These are phyloP conservation scores for Suillus bovinus DNA, from an alignment of 768 basidiomycete genomes.

Conservation along the genomic window DNA sequence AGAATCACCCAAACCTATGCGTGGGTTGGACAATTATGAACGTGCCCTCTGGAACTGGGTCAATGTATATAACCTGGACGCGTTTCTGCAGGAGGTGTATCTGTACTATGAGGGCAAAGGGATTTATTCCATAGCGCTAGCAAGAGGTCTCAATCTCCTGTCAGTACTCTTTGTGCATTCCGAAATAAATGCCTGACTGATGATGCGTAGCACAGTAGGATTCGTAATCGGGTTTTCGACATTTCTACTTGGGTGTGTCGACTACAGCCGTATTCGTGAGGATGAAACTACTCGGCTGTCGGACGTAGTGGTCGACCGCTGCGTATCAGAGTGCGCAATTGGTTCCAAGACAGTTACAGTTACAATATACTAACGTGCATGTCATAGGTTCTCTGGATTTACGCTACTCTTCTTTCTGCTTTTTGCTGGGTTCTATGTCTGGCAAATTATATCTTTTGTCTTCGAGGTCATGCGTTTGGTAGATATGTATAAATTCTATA, in stretches of 20 bases:
- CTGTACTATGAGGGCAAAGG: conserved; percentile 97
- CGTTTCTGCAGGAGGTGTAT: conserved; percentile 94
- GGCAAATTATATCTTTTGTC: conserved; percentile 83
- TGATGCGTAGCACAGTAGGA: conserved; percentile 77
- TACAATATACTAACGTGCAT: conserved; percentile 18
- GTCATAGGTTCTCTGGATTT: conserved; percentile 74
- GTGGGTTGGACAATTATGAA: conserved; percentile 82
- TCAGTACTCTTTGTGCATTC: conserved; percentile 46
- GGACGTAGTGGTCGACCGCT: conserved; percentile 80
- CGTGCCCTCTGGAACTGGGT: conserved; percentile 98
- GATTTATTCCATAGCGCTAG: conserved; percentile 91
- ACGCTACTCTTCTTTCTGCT: conserved; percentile 82
- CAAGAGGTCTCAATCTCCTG: conserved; percentile 92
- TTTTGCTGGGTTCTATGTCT: conserved; percentile 85
- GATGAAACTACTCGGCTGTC: conserved; percentile 69
- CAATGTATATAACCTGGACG: conserved; percentile 96
- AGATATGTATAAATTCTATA: conserved; percentile 97
- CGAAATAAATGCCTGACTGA: conserved; percentile 22
- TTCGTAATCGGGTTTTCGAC: conserved; percentile 99
- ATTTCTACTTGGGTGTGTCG: conserved; percentile 92
- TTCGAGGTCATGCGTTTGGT: conserved; percentile 75
- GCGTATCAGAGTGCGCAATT: conserved; percentile 73
- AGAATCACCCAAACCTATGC: conserved; percentile 46
- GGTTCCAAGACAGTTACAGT: background rate
- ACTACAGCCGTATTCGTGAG: conserved; percentile 78